Evolutionary conservation across 2,329 filamentous ascomycete species (phyloP).

Genomic region (Cladosporium sphaerospermum): DNA sequence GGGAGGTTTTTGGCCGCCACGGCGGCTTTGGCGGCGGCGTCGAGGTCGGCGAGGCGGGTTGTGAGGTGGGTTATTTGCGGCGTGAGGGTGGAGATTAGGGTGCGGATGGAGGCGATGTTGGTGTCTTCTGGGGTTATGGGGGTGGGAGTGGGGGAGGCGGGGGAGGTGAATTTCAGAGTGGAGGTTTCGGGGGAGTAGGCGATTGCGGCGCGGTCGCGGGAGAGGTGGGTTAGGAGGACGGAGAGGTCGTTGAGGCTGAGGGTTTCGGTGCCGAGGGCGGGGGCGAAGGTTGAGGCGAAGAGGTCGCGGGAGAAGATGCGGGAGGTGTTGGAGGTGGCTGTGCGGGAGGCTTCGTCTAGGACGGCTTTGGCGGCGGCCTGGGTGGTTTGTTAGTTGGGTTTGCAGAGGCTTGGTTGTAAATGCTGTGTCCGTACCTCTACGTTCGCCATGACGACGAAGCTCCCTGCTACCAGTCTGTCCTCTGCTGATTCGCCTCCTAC

Average conservation of each 20-base stretch:
- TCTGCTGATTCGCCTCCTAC: conserved; percentile 30
- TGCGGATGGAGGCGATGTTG: conserved; percentile 72
- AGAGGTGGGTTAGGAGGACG: conserved; percentile 38
- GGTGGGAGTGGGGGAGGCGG: conserved; percentile 37
- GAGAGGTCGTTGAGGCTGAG: conserved; percentile 42
- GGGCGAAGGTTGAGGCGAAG: conserved; percentile 24
- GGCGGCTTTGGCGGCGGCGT: conserved; percentile 59
- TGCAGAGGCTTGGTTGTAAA: not conserved
- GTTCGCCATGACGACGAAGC: conserved; percentile 61
- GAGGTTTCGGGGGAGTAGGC: conserved; percentile 29
- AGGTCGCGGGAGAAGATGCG: conserved; percentile 28
- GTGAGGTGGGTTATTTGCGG: conserved; percentile 61
- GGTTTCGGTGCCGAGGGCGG: conserved; percentile 20
- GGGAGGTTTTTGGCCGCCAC: conserved; percentile 67
- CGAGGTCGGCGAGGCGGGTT: conserved; percentile 44
- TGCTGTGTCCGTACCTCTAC: conserved; percentile 42
- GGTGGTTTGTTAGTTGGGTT: not conserved
- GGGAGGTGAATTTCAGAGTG: conserved; percentile 67
- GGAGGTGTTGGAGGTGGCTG: conserved; percentile 29
- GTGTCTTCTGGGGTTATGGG: conserved; percentile 70
- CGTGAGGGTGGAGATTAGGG: conserved; percentile 62
- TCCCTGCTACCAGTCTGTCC: conserved; percentile 54
- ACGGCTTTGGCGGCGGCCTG: conserved; percentile 38
- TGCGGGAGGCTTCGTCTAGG: conserved; percentile 27
- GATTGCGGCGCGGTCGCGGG: conserved; percentile 46